These are phyloP conservation scores for Davidsoniella virescens DNA, from an alignment of 2,329 filamentous ascomycete genomes.

Conservation along the genomic window DNA sequence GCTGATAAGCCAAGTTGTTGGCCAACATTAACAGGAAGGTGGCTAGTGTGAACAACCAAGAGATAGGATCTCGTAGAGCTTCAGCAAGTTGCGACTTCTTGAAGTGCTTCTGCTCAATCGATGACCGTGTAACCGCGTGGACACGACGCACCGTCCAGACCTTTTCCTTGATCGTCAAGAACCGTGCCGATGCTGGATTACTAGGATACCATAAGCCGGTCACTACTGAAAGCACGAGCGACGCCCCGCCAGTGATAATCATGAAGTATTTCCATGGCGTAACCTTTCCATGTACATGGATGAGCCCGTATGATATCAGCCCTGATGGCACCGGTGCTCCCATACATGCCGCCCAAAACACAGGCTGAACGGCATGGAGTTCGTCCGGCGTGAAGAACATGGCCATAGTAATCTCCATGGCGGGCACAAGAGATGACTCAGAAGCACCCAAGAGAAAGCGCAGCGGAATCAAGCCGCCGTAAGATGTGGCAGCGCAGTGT, in stretches of 20 bases:
- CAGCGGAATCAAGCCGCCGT: slow-evolving; percentile 13
- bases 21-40: slow-evolving; percentile 22
- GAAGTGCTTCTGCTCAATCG: slow-evolving; percentile 24
- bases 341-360: slow-evolving; percentile 18
- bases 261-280: slow-evolving; percentile 41
- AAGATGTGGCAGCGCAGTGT: slow-evolving; percentile 15
- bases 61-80: slow-evolving; percentile 19
- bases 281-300: slow-evolving; percentile 18
- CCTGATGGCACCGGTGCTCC: slow-evolving; percentile 17
- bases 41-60: slow-evolving; percentile 20
- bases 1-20: slow-evolving; percentile 26
- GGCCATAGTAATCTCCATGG: slow-evolving; percentile 10
- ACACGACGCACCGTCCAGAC: slow-evolving; percentile 20
- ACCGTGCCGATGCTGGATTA: slow-evolving; percentile 18
- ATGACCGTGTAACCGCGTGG: neutral
- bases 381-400: slow-evolving; percentile 18
- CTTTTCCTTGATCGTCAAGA: slow-evolving; percentile 17
- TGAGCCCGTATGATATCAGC: slow-evolving; percentile 16
- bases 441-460: slow-evolving; percentile 16
- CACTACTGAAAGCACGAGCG: slow-evolving; percentile 33
- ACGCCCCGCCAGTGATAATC: slow-evolving; percentile 40
- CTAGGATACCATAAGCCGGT: slow-evolving; percentile 44
- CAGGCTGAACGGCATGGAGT: slow-evolving; percentile 16
- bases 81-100: slow-evolving; percentile 19
- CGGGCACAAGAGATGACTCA: slow-evolving; percentile 14